Conservation (phyloP, 441 rosid species). For the Adansonia madagascariensis region DNA sequence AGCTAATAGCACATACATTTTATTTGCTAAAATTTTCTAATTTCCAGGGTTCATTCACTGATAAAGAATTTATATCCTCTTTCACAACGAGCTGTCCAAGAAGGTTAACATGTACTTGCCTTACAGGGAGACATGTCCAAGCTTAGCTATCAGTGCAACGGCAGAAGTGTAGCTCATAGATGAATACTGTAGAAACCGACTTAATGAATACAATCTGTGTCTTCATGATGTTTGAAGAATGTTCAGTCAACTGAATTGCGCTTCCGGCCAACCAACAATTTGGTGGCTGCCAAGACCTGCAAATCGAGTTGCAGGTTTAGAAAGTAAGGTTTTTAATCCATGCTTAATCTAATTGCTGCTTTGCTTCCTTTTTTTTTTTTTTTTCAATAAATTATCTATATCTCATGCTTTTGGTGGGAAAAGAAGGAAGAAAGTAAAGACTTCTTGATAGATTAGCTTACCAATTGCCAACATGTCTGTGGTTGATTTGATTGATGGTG, state of each 20-base stretch:
- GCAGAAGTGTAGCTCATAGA: constrained; percentile 3
- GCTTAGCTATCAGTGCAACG: background rate
- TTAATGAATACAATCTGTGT: background rate
- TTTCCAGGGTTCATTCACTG: background rate
- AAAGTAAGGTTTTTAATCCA: constrained; percentile 10
- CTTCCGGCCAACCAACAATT: constrained; percentile 24
- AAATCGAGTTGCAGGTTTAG: background rate
- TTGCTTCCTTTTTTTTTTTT: background rate
- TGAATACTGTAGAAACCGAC: background rate
- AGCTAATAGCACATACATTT: background rate
- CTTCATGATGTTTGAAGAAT: background rate
- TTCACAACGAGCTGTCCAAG: background rate
- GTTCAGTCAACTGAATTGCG: constrained; percentile 1
- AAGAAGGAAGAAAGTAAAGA: constrained; percentile 1
- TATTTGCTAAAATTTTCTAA: background rate
- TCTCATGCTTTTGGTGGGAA: background rate
- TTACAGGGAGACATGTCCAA: background rate
- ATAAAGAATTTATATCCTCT: background rate
- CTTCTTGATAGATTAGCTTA: background rate
- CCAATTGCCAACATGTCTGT: constrained; percentile 32
- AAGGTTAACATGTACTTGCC: background rate
- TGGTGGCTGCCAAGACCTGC: constrained; percentile 25
- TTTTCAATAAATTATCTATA: background rate
- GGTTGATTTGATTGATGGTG: constrained; percentile 25
- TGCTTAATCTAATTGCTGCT: background rate